Conservation (phyloP, 2,329 filamentous ascomycete genomes). For the Botrytis porri region DNA sequence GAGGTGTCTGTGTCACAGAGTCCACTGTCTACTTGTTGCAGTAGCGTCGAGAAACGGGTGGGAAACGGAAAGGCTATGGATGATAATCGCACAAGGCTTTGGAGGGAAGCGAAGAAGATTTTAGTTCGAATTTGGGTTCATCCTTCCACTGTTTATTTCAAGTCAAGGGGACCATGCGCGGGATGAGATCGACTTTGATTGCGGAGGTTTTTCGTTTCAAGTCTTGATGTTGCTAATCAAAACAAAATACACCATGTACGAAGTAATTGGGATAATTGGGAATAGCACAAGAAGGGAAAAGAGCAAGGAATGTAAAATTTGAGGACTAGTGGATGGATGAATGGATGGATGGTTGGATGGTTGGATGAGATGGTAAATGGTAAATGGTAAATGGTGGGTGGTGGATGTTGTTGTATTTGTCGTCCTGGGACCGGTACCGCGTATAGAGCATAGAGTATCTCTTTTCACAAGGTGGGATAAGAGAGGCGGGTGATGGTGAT, state of each 20-base stretch:
- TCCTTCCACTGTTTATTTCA: slow-evolving; percentile 13
- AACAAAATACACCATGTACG: not conserved
- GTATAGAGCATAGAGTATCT: not conserved
- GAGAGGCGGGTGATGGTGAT: slow-evolving; percentile 1
- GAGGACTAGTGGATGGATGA: not conserved
- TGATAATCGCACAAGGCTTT: not conserved
- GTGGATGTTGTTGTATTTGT: not conserved
- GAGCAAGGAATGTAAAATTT: slow-evolving; percentile 17
- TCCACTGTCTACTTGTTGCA: not conserved
- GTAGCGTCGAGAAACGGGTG: slow-evolving; percentile 17
- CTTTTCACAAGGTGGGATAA: not conserved
- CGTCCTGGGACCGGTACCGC: not conserved
- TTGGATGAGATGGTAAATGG: too few relatives aligned
- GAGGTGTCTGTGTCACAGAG: not conserved
- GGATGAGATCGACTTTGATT: slow-evolving; percentile 6
- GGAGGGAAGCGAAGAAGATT: not conserved
- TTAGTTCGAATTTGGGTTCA: slow-evolving; percentile 10
- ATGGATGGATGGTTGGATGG: not conserved
- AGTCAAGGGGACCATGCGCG: slow-evolving; percentile 8
- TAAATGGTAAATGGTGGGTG: not conserved
- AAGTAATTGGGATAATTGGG: too few relatives aligned
- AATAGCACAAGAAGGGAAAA: not conserved
- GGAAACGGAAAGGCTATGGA: not conserved
- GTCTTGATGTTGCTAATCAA: not conserved
- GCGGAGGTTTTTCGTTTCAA: slow-evolving; percentile 14